Evolutionary conservation across 2,329 filamentous ascomycete genomes (phyloP).

Genomic region (Beauveria varroae): DNA sequence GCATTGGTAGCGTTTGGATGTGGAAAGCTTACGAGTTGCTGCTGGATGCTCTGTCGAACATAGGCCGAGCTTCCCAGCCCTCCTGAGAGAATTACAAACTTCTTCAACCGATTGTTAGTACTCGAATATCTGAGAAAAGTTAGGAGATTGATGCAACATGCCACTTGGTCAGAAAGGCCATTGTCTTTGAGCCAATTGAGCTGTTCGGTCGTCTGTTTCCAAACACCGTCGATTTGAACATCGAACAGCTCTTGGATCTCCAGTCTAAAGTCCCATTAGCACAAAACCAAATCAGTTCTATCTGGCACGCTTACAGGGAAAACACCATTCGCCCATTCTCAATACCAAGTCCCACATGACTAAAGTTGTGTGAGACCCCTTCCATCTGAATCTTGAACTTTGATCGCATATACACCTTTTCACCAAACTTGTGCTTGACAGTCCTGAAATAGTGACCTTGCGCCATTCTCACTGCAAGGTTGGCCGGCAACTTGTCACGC

Average conservation of each 20-base stretch:
- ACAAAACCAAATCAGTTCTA: background rate
- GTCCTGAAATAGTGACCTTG: constrained; percentile 31
- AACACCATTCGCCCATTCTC: constrained; percentile 34
- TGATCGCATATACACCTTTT: constrained; percentile 32
- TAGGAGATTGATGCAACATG: constrained; percentile 15
- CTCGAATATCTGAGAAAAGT: background rate
- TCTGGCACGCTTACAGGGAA: constrained; percentile 24
- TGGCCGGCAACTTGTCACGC: constrained; percentile 24
- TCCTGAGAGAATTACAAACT: constrained; percentile 36
- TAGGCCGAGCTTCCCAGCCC: constrained; percentile 40
- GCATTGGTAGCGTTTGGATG: constrained; percentile 29
- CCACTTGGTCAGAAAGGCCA: constrained; percentile 26
- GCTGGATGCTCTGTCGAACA: constrained; percentile 34
- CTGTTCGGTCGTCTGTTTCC: constrained; percentile 31
- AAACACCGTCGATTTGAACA: constrained; percentile 31
- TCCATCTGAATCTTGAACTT: constrained; percentile 36
- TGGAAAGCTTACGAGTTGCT: constrained; percentile 24
- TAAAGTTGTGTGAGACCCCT: constrained; percentile 33
- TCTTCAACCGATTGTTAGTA: constrained; percentile 18
- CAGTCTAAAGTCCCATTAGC: constrained; percentile 20
- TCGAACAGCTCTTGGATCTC: constrained; percentile 39
- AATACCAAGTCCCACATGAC: constrained; percentile 29
- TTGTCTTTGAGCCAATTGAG: constrained; percentile 30
- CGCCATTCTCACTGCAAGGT: constrained; percentile 29
- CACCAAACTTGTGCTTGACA: constrained; percentile 36